Base-by-base conservation (phyloP, 2,329 filamentous ascomycete species). In the Fusarium torreyae region DNA sequence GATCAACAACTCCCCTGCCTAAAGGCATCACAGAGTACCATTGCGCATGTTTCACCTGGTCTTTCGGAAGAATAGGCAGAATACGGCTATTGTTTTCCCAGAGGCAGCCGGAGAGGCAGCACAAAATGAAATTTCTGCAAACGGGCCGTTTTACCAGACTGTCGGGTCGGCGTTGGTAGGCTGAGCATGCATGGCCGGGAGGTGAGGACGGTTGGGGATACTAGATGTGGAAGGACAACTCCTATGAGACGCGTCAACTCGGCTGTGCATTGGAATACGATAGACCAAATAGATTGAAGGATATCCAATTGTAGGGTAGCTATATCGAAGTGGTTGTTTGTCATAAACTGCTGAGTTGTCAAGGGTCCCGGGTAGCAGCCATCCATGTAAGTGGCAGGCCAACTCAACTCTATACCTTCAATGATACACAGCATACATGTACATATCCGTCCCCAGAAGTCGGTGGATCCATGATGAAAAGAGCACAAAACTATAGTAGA, bases 91-190 rank as follows among this genome's bases (percentile, higher is more conserved):
- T 57, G 13, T 50, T 17, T 40, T 63, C 50, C 38, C n/a, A 34
- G 39, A 34, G 18, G 20, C 14, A 42, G 38, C 26, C 49, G 36
- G n/a, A 57, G 38, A 22, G 39, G n/a, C 36, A 34, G 11, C n/a
- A 18, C 24, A 50, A 39, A 36, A 17, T n/a, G 34, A 17, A 36
- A 36, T 40, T 63, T 53, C 36, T 48, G 36, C 33, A 65, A 65
- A 66, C 60, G 62, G 62, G 9, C 61, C 61, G 62, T 65, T 66
- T 45, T 48, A 65, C 62, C 62, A 65, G n/a, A 65, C 60, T 65
- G 62, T 60, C 61, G 62, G 62, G 62, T 63, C 58, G n/a, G 14
- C 15, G 34, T 55, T 57, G 54, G 38, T 43, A 57, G 17, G 43
- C 57, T 56, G 42, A 39, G 28, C 43, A 39, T 57, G 60, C 59